phyloP scores from a whole-genome alignment of 2,329 filamentous ascomycete species.

The Diaporthe velutina region DNA sequence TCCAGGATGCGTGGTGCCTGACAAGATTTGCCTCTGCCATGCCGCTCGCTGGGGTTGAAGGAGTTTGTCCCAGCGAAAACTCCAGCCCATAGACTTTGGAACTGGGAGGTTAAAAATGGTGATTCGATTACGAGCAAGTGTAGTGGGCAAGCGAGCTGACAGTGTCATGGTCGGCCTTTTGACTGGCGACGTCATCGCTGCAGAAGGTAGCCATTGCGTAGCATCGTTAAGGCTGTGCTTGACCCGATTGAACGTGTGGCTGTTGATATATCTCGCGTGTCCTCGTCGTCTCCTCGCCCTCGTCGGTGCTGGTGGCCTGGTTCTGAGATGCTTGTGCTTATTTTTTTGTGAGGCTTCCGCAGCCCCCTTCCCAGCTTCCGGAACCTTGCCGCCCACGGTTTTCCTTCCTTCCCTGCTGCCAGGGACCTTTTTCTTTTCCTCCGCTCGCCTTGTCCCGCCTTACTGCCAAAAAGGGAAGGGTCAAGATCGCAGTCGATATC shows the following conservation, averaged over 20 bases:
- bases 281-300: background rate
- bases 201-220: background rate
- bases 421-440: slow-evolving; percentile 5
- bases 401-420: background rate
- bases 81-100: background rate
- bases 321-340: background rate
- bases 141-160: background rate
- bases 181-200: slow-evolving; percentile 9
- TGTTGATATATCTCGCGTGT: slow-evolving; percentile 12
- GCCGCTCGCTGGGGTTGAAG: background rate
- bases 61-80: background rate
- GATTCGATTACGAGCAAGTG: background rate
- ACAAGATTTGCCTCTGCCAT: slow-evolving; percentile 6
- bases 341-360: background rate
- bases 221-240: background rate
- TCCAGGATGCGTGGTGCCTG: background rate
- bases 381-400: background rate
- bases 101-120: background rate
- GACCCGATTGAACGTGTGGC: slow-evolving; percentile 13
- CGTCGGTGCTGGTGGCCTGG: background rate
- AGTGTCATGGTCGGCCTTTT: background rate
- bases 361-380: background rate
- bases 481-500: too few species aligned
- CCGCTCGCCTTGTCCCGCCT: background rate
- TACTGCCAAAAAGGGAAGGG: background rate